Base-by-base conservation (phyloP, 768 basidiomycete species). In the Psilocybe subaeruginosa region DNA sequence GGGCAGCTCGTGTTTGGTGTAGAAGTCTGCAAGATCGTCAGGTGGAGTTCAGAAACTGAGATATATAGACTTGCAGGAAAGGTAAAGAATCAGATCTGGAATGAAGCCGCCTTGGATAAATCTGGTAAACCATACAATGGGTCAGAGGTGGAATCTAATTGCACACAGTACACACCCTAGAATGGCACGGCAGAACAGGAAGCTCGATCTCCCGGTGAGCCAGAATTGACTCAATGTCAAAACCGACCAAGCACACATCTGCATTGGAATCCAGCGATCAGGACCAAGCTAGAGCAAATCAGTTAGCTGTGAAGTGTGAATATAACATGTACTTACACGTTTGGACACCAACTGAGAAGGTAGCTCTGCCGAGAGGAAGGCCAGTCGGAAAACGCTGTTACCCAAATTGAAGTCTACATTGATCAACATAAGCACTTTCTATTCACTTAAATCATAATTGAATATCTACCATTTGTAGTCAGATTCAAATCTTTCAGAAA, bases 311-410 rank as follows among this genome's bases (percentile, higher is more conserved):
- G 1, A 53, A 12, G 27, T 3, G 30, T 30, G 7, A 2, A 9
- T 17, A 29, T 33, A 1, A 12, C 46, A 7, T 19, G 23, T n/a
- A 68, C 77, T 48, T 46, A 87, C 80, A 11, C 81, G 77, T 70
- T 89, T 89, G 1, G 85, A 86, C 45, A 88, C 72, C 12, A 88
- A 72, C 59, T 88, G 86, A 9, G 86, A 87, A 7, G 88, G 87
- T 16, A 89, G 70, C 64, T 88, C 87, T 0, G 86, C 85, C 39
- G 70, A 75, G 19, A 86, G 68, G 68, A 86, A 87, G 8, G 82
- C 60, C 1, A 86, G 66, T 19, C 80, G 79, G 65, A 82, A 84
- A 2, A 89, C 60, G 0, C 78, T 82, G 66, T 85, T 88, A 6
- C 85, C 85, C 45, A 78, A 61, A 66, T 86, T 87, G 69, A 78